A percentile compares a stretch with the other conserved stretches of the same genome.
Evolutionary conservation across 129 eudicot genomes (phyloP).

Genomic region (Erigeron canadensis): DNA sequence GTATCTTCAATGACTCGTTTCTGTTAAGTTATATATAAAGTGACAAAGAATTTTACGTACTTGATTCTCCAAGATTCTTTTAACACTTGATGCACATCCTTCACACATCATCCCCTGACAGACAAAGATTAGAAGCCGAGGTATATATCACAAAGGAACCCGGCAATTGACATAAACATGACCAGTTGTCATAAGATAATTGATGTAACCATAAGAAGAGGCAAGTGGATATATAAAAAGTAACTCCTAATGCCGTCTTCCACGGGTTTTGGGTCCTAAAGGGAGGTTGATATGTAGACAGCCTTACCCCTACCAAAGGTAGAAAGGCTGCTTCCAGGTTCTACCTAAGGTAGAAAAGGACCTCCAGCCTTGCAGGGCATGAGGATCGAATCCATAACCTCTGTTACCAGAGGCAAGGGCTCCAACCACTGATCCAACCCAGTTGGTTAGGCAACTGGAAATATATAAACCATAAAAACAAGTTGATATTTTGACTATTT

Average conservation of each 20-base stretch:
- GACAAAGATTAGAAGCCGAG: neutral
- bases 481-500: neutral
- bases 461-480: neutral
- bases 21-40: neutral
- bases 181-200: neutral
- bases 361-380: too few species aligned
- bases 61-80: slow-evolving; percentile 86
- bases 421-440: too few species aligned
- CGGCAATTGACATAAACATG: neutral
- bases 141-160: neutral
- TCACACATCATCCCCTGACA: slow-evolving; percentile 96
- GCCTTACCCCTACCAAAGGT: too few species aligned
- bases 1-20: neutral
- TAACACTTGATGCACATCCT: slow-evolving; percentile 94
- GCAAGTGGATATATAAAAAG: neutral
- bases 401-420: too few species aligned
- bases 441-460: too few species aligned
- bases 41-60: slow-evolving; percentile 36
- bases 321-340: too few species aligned
- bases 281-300: too few species aligned
- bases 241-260: too few species aligned
- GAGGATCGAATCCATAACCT: too few species aligned
- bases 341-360: too few species aligned
- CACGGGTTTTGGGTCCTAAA: too few species aligned
- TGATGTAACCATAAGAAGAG: slow-evolving; percentile 17